These are phyloP conservation scores for Calonectria henricotiae DNA, from an alignment of 2,329 filamentous ascomycete genomes.

Conservation along the genomic window DNA sequence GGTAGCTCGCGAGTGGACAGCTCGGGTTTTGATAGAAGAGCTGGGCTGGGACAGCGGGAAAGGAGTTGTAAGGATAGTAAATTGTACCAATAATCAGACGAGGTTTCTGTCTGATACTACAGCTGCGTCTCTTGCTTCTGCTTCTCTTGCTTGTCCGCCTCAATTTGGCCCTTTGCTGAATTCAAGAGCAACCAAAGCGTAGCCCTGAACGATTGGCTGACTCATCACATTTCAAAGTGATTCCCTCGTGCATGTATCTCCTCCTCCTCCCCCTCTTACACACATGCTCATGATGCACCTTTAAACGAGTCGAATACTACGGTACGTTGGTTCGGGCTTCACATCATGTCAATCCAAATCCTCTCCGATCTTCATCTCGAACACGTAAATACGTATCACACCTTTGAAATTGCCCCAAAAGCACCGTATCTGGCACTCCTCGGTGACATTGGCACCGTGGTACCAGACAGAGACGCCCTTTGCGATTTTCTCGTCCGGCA, in stretches of 20 bases:
- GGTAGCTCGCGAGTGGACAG: constrained; percentile 40
- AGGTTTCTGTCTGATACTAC: constrained; percentile 18
- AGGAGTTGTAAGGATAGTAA: constrained; percentile 57
- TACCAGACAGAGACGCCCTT: constrained; percentile 55
- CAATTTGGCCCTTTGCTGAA: not conserved
- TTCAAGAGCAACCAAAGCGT: not conserved
- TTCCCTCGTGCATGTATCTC: not conserved
- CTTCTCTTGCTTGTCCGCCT: not conserved
- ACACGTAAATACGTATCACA: constrained; percentile 64
- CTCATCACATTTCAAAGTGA: not conserved
- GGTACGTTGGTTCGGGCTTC: not conserved
- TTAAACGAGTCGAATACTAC: not conserved
- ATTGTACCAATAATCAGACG: constrained; percentile 55
- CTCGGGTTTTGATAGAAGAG: constrained; percentile 51
- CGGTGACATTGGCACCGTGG: constrained; percentile 70
- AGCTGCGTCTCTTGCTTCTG: not conserved
- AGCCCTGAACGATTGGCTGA: not conserved
- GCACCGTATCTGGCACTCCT: constrained; percentile 71
- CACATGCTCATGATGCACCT: not conserved
- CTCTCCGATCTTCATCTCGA: constrained; percentile 75
- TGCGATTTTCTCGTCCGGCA: constrained; percentile 66
- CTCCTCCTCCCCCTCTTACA: not conserved
- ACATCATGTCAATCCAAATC: constrained; percentile 58
- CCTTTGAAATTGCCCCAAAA: constrained; percentile 64
- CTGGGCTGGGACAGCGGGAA: constrained; percentile 50